Conservation (phyloP, 257 asterid genomes). For the Scutellaria galericulata region DNA sequence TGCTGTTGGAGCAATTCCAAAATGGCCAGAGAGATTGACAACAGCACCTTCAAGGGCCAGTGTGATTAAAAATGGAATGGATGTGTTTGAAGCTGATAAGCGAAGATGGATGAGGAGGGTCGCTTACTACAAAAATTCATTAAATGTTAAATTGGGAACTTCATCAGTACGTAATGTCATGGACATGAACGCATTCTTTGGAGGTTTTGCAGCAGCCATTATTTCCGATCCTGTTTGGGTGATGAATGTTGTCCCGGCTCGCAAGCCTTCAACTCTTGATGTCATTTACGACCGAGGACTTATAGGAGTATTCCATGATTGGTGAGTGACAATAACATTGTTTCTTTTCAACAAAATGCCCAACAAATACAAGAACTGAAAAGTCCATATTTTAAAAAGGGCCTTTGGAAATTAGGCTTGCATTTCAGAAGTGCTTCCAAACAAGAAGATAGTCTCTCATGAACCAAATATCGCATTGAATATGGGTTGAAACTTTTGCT, state of each 20-base stretch:
- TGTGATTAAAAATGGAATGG: conserved; percentile 64
- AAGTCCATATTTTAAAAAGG: no score
- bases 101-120: conserved; percentile 80
- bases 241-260: conserved; percentile 93
- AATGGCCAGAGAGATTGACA: conserved; percentile 84
- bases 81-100: conserved; percentile 86
- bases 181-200: conserved; percentile 98
- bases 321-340: conserved; percentile 56
- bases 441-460: background rate
- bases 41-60: conserved; percentile 78
- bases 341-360: background rate
- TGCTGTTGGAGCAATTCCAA: conserved; percentile 77
- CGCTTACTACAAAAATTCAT: conserved; percentile 75
- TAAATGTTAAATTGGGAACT: conserved; percentile 79
- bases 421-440: background rate
- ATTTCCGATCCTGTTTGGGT: conserved; percentile 91
- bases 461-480: conserved; percentile 1
- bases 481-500: background rate
- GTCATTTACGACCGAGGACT: conserved; percentile 95
- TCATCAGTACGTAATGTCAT: conserved; percentile 83
- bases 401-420: background rate
- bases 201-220: conserved; percentile 93
- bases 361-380: no score
- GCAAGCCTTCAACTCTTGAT: conserved; percentile 73
- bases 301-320: conserved; percentile 88